Base-by-base conservation (phyloP, 495 filamentous ascomycete genomes). In the Rhizodiscina lignyota region DNA sequence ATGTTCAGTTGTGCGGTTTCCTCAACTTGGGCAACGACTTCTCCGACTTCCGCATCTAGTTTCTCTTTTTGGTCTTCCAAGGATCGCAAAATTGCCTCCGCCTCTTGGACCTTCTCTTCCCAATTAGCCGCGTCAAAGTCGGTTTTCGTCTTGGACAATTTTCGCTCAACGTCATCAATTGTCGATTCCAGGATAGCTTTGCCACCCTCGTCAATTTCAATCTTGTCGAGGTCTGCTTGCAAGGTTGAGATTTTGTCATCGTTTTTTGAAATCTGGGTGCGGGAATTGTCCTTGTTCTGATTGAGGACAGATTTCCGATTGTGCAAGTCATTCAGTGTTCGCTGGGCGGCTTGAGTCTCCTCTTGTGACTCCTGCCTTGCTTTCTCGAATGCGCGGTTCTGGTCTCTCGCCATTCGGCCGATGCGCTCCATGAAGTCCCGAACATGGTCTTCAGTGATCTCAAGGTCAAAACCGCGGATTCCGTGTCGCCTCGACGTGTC, bases 121-220 rank as follows among this genome's bases (percentile, higher is more conserved):
- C 76, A 81, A 5, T 71, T 65, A 2, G 69, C 68, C 18, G 45
- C 52, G 34, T 70, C 64, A 20, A 69, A 65, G 6, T 78, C 66
- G 4, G 66, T 59, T 44, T 73, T 82, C 2, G 70, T 64, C 38
- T 67, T 63, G 33, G 62, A 58, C 4, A 93, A 64, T 30, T 57
- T 66, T 3, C 64, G 58, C 41, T 74, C 70, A 3, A 77, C 62
- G 19, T 92, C 83, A 35, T 74, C 68, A 24, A 78, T 62, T 27
- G 76, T 75, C 3, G 75, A 68, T 38, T 85, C 75, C 10, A 92
- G 63, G 3, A 77, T 61, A 21, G 77, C 75, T 48, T 80, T 77
- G 18, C 70, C 66, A 10, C 83, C 86, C 58, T 94, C 86, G 44
- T 94, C 87, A 28, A 84, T 64, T 11, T 77, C 68, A 34, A 96